phyloP scores from a whole-genome alignment of 2,329 filamentous ascomycete species.

The Achaetomium macrosporum region DNA sequence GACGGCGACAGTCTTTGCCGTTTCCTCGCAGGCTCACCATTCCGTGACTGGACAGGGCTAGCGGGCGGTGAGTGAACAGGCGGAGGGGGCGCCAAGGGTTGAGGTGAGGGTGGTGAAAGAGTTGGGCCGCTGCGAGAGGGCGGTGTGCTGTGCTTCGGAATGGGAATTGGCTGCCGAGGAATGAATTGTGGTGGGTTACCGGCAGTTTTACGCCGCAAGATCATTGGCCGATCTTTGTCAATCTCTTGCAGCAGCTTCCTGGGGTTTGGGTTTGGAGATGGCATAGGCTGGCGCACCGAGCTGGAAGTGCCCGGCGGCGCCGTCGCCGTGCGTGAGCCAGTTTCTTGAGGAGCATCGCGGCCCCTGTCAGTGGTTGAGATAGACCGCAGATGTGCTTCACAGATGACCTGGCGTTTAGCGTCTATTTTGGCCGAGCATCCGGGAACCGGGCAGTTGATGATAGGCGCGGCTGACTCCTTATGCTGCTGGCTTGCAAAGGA shows the following conservation, averaged over 20 bases:
- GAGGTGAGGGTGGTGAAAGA: slow-evolving; percentile 3
- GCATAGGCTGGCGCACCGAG: neutral
- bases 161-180: slow-evolving; percentile 7
- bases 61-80: slow-evolving; percentile 12
- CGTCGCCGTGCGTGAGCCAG: neutral
- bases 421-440: slow-evolving; percentile 15
- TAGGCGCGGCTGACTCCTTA: neutral
- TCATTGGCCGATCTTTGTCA: slow-evolving; percentile 13
- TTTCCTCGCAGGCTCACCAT: slow-evolving; percentile 17
- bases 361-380: neutral
- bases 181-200: slow-evolving; percentile 4
- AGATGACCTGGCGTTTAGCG: slow-evolving; percentile 8
- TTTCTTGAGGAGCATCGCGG: neutral
- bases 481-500: neutral
- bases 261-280: slow-evolving; percentile 2
- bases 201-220: slow-evolving; percentile 17
- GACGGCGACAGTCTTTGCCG: slow-evolving; percentile 11
- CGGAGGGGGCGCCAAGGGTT: neutral
- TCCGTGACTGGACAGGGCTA: slow-evolving; percentile 2
- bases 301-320: neutral
- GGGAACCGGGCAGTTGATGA: slow-evolving; percentile 11
- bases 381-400: slow-evolving; percentile 9
- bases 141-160: slow-evolving; percentile 8
- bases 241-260: slow-evolving; percentile 15
- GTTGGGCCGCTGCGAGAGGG: slow-evolving; percentile 4